phyloP scores from a whole-genome alignment of 768 basidiomycete species.

The Suillus luteus region DNA sequence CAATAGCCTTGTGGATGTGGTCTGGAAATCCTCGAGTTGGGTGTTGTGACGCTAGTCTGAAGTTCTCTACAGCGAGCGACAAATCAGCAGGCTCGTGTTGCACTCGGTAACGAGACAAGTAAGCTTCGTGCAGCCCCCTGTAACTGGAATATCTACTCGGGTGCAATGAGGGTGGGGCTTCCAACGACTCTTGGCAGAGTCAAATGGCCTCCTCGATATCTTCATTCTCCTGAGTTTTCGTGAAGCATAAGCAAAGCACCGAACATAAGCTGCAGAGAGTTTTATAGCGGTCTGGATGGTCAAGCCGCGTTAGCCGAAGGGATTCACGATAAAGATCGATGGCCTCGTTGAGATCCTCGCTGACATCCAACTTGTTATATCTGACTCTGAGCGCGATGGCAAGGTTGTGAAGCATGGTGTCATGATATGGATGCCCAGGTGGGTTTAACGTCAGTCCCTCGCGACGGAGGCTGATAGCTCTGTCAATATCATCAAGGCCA shows the following conservation, averaged over 20 bases:
- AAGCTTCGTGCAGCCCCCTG: accelerated
- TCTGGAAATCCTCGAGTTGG: neutral
- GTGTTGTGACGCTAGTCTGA: neutral
- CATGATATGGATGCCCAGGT: neutral
- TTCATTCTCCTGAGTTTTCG: neutral
- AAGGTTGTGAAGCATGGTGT: neutral
- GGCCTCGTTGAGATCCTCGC: neutral
- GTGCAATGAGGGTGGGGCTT: neutral
- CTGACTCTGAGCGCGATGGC: neutral
- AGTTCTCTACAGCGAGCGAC: neutral
- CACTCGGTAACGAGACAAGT: neutral
- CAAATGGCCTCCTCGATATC: neutral
- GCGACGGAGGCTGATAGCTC: neutral
- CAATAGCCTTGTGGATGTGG: too few relatives aligned
- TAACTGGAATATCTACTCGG: neutral
- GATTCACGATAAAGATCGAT: neutral
- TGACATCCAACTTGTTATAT: neutral
- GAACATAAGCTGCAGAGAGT: neutral
- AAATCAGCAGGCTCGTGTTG: neutral
- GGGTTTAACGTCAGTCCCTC: neutral
- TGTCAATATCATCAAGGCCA: too few relatives aligned
- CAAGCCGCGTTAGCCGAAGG: neutral
- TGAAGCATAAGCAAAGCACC: neutral
- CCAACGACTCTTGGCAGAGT: neutral
- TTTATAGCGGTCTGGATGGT: neutral